Conservation (phyloP, 2,329 filamentous ascomycete species). For the Dothideomycetes sp. region DNA sequence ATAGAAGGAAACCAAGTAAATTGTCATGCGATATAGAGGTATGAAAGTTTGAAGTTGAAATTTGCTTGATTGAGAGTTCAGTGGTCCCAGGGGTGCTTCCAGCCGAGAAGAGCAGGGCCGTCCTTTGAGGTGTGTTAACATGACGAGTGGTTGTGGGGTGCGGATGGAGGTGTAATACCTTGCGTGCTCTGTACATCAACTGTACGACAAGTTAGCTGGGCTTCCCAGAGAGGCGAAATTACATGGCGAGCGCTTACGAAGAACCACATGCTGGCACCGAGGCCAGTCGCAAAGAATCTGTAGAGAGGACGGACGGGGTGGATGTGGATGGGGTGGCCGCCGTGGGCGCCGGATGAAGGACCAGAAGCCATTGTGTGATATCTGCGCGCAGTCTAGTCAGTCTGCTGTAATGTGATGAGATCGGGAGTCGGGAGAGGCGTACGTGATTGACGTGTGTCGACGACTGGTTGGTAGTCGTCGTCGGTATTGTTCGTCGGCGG, state of each 20-base stretch:
- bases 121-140: slow-evolving; percentile 59
- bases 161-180: slow-evolving; percentile 4
- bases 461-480: too few relatives aligned
- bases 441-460: too few relatives aligned
- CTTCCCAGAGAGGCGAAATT: too few relatives aligned
- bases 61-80: too few relatives aligned
- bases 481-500: neutral
- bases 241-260: slow-evolving; percentile 73
- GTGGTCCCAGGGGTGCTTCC: slow-evolving; percentile 96
- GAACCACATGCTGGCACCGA: slow-evolving; percentile 98
- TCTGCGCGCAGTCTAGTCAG: slow-evolving; percentile 1
- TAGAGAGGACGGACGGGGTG: slow-evolving; percentile 62
- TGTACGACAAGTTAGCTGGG: slow-evolving; percentile 33
- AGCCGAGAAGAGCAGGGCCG: slow-evolving; percentile 79
- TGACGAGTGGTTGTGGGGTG: neutral
- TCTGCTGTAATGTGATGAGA: neutral
- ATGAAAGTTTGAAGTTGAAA: neutral
- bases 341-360: slow-evolving; percentile 28
- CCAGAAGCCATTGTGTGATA: slow-evolving; percentile 10
- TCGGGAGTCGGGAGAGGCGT: neutral
- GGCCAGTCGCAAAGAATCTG: slow-evolving; percentile 72
- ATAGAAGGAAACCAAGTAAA: too few relatives aligned
- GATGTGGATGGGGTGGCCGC: slow-evolving; percentile 47
- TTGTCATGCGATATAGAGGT: slow-evolving; percentile 10
- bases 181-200: slow-evolving; percentile 78